Percentiles rank a stretch among this genome's conserved stretches.
phyloP scores from a whole-genome alignment of 805 yeast species.

The Peterozyma toletana region DNA sequence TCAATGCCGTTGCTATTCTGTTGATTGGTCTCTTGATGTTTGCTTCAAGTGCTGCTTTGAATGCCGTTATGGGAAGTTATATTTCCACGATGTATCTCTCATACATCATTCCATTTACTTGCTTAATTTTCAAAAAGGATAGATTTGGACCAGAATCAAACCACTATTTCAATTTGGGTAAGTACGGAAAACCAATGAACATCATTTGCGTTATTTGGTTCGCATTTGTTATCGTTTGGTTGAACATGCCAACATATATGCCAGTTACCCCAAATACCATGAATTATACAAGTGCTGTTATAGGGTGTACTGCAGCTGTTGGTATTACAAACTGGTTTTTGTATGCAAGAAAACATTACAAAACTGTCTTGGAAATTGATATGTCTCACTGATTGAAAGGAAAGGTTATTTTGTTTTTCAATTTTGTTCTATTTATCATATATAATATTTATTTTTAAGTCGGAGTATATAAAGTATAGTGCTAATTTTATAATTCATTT shows the following conservation, averaged over 20 bases:
- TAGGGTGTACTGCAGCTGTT: neutral
- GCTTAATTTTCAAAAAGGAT: no score
- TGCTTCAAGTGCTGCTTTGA: slow-evolving; percentile 14
- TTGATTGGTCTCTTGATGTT: slow-evolving; percentile 14
- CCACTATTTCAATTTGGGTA: slow-evolving; percentile 12
- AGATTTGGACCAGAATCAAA: no score
- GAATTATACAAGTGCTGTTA: slow-evolving; percentile 20
- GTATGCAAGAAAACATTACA: no score
- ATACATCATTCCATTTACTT: slow-evolving; percentile 13
- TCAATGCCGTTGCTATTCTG: slow-evolving; percentile 7
- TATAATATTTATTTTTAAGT: no score
- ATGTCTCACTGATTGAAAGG: no score
- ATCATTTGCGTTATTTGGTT: slow-evolving; percentile 15
- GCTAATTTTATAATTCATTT: no score
- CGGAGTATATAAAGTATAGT: no score
- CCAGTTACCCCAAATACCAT: slow-evolving; percentile 18
- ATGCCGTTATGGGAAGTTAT: slow-evolving; percentile 15
- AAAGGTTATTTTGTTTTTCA: no score
- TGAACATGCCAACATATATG: slow-evolving; percentile 16
- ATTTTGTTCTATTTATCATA: no score
- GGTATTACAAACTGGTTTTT: no score
- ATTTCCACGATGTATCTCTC: slow-evolving; percentile 13
- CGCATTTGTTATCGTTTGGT: slow-evolving; percentile 15
- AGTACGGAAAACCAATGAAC: slow-evolving; percentile 14
- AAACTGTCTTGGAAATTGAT: no score